Evolutionary conservation across 441 rosid genomes (phyloP).

Genomic region (Erodium trifolium): DNA sequence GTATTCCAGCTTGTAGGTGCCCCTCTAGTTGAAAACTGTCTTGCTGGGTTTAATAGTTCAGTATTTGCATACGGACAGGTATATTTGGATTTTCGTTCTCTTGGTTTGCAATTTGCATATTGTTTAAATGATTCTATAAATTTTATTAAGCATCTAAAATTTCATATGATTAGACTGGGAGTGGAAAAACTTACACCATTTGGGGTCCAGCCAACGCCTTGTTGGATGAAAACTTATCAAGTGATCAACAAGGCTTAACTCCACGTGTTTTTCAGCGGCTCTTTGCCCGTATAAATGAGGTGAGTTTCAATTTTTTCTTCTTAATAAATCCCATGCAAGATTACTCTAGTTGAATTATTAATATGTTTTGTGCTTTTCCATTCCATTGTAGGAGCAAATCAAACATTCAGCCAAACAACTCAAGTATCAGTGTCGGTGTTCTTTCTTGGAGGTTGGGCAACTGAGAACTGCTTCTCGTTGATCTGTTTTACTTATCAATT

Average conservation of each 20-base stretch:
- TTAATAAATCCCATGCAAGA: slow-evolving; percentile 6
- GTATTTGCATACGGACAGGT: slow-evolving; percentile 99
- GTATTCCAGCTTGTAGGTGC: slow-evolving; percentile 81
- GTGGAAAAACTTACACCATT: slow-evolving; percentile 98
- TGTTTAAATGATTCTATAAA: slow-evolving; percentile 12
- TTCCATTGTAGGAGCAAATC: slow-evolving; percentile 66
- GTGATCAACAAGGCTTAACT: slow-evolving; percentile 87
- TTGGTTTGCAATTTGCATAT: slow-evolving; percentile 12
- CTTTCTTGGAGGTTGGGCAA: slow-evolving; percentile 84
- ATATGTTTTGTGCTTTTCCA: slow-evolving; percentile 11
- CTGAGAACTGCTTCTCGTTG: neutral
- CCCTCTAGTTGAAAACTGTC: slow-evolving; percentile 93
- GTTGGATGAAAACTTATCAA: slow-evolving; percentile 49
- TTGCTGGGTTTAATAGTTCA: slow-evolving; percentile 97
- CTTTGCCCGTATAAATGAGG: slow-evolving; percentile 84
- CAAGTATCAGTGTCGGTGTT: slow-evolving; percentile 89
- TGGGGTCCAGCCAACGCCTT: slow-evolving; percentile 96
- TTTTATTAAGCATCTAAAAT: slow-evolving; percentile 15
- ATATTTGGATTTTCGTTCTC: slow-evolving; percentile 2
- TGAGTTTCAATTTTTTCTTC: slow-evolving; percentile 21
- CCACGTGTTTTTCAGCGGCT: slow-evolving; percentile 85
- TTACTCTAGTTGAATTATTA: slow-evolving; percentile 8
- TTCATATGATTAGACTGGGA: slow-evolving; percentile 65
- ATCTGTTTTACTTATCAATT: slow-evolving; percentile 1
- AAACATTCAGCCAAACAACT: slow-evolving; percentile 80